Percentiles rank a stretch among this genome's conserved stretches.
Conservation (phyloP, 2,329 filamentous ascomycete species). For the Dendryphion nanum region DNA sequence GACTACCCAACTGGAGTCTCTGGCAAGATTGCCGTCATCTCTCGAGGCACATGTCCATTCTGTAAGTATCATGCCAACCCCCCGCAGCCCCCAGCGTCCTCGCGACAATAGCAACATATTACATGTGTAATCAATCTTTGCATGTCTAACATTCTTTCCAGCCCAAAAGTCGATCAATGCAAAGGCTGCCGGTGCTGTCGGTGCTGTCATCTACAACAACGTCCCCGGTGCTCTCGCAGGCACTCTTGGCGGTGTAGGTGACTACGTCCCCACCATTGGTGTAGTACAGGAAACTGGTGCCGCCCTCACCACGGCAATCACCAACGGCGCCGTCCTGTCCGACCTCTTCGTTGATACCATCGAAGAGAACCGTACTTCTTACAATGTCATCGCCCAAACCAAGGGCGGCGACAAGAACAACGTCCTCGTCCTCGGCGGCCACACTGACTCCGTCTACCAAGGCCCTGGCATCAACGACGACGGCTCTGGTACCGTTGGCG, state of each 20-base stretch:
- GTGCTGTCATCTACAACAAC: slow-evolving; percentile 71
- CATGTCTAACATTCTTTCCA: neutral
- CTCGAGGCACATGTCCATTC: slow-evolving; percentile 67
- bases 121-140: neutral
- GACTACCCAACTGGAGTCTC: slow-evolving; percentile 60
- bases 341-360: slow-evolving; percentile 43
- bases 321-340: slow-evolving; percentile 38
- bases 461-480: slow-evolving; percentile 45
- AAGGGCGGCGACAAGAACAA: slow-evolving; percentile 42
- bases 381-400: slow-evolving; percentile 39
- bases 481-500: slow-evolving; percentile 40
- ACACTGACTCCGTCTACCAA: slow-evolving; percentile 43
- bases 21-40: slow-evolving; percentile 66
- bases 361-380: slow-evolving; percentile 48
- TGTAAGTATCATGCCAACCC: no score
- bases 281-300: slow-evolving; percentile 60
- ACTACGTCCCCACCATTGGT: slow-evolving; percentile 66
- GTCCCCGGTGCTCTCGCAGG: slow-evolving; percentile 61
- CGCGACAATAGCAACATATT: no score
- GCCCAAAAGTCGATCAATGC: slow-evolving; percentile 64
- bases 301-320: slow-evolving; percentile 54
- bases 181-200: slow-evolving; percentile 65
- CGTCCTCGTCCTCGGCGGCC: slow-evolving; percentile 40
- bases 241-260: slow-evolving; percentile 58
- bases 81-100: no score